Conservation (phyloP, 2,329 filamentous ascomycete species). For the Metarhizium humberi region DNA sequence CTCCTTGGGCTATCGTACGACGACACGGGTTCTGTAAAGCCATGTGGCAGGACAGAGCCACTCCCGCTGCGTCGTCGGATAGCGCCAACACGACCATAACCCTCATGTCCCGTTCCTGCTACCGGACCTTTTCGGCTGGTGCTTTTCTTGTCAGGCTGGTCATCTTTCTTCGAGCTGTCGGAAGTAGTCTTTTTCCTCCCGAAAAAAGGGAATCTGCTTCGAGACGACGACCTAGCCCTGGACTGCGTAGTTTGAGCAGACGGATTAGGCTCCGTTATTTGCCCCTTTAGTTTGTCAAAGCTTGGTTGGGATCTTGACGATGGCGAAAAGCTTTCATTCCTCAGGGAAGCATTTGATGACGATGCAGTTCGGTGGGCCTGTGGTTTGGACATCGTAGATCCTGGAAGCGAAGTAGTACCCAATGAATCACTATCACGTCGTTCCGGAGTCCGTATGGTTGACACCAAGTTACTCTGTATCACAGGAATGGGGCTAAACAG, state of each 20-base stretch:
- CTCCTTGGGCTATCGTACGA: conserved; percentile 43
- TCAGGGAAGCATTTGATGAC: conserved; percentile 16
- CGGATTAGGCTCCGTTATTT: conserved; percentile 11
- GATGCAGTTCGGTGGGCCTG: conserved; percentile 20
- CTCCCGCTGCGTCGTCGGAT: conserved; percentile 56
- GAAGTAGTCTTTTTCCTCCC: conserved; percentile 57
- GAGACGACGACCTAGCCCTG: conserved; percentile 43
- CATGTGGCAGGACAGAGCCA: conserved; percentile 36
- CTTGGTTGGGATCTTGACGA: conserved; percentile 8
- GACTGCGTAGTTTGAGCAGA: conserved; percentile 41
- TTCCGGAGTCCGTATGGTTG: conserved; percentile 26
- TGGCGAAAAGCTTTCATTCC: conserved; percentile 8
- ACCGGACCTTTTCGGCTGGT: conserved; percentile 62
- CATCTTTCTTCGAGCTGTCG: conserved; percentile 42
- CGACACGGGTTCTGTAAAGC: conserved; percentile 31
- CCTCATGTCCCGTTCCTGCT: conserved; percentile 91
- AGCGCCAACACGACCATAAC: conserved; percentile 59
- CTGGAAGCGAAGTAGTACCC: conserved; percentile 21
- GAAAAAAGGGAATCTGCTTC: conserved; percentile 69
- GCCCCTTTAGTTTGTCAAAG: conserved; percentile 12
- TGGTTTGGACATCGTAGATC: conserved; percentile 24
- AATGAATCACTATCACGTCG: conserved; percentile 33
- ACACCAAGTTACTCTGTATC: conserved; percentile 49
- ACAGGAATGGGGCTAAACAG: conserved; percentile 41
- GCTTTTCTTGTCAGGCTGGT: conserved; percentile 24